These are phyloP conservation scores for Xylaria hypoxylon DNA, from an alignment of 2,329 filamentous ascomycete genomes.

Conservation along the genomic window DNA sequence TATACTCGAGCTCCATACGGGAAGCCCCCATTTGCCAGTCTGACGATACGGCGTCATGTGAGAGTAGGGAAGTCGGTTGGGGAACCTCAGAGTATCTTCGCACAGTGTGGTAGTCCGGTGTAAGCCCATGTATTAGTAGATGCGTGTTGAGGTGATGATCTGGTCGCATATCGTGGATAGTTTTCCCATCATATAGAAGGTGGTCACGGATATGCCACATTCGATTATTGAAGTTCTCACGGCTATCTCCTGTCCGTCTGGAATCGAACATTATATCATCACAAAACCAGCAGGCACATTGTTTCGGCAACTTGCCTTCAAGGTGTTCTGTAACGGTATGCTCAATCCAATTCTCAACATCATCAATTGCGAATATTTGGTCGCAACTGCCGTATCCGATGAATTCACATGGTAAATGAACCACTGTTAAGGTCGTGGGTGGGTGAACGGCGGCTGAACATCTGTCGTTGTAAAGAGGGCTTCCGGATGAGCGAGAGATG, in stretches of 20 bases:
- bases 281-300: constrained; percentile 22
- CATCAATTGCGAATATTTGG: not conserved
- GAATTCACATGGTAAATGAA: constrained; percentile 25
- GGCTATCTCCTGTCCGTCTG: not conserved
- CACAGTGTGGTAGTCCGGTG: not conserved
- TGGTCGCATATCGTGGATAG: not conserved
- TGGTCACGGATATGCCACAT: constrained; percentile 21
- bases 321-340: constrained; percentile 1
- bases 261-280: constrained; percentile 1
- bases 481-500: not conserved
- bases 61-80: not conserved
- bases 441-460: no score
- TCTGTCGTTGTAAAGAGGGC: no score
- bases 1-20: no score
- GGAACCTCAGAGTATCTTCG: not conserved
- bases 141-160: not conserved
- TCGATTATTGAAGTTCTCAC: not conserved
- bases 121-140: not conserved
- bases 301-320: not conserved
- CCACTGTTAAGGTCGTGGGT: no score
- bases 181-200: not conserved
- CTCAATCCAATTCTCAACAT: constrained; percentile 4
- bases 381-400: not conserved
- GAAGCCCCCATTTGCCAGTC: no score
- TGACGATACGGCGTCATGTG: no score